Evolutionary conservation across 768 basidiomycete genomes (phyloP), one percentile per base, ranked within the genome.

Genomic region (Boletus tylopilopsis): DNA sequence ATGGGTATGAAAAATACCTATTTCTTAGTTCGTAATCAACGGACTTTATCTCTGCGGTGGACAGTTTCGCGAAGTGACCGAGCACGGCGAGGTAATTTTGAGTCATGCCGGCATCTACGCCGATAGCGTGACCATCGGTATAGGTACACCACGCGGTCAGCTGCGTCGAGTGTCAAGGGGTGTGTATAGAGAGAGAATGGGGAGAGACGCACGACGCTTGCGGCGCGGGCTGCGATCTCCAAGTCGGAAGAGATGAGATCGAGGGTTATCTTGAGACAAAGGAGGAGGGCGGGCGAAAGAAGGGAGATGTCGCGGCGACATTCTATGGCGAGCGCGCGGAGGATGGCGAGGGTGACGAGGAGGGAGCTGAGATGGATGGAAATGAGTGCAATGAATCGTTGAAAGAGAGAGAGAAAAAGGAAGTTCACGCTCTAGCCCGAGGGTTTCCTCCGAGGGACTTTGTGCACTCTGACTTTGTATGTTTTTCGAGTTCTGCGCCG

Each of bases 61-160:
- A 84, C 57, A 89, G 74, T 12, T 64, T 63, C 9, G 87, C 72
- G 63, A 95, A 92, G 51, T 74, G 79, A 11, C 67, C 69, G 32
- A 95, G 76, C 25, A 82, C 78, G 8, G 76, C 74, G 27, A 90
- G 69, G 66, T 95, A 95, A 49, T 84, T 77, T 23, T 73, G 72
- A 0, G 90, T 88, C 42, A 90, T 71, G 25, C 62, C 68, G 47
- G 78, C 79, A 61, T 95, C 93, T 12, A 85, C 80, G 23, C 88
- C 90, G 54, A 94, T 82, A 34, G 88, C 73, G 46, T 84, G 83
- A 0, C 92, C 91, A 57, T 94, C 87, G 19, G 94, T 92, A 57
- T 85, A 96, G 15, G 93, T 94, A 18, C 87, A 86, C 87, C 91
- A 97, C 2, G 91, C 86, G 4, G 86, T 89, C 60, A 95, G 92